These are phyloP conservation scores for Microdochium trichocladiopsis DNA, from an alignment of 2,329 filamentous ascomycete genomes.

Conservation along the genomic window DNA sequence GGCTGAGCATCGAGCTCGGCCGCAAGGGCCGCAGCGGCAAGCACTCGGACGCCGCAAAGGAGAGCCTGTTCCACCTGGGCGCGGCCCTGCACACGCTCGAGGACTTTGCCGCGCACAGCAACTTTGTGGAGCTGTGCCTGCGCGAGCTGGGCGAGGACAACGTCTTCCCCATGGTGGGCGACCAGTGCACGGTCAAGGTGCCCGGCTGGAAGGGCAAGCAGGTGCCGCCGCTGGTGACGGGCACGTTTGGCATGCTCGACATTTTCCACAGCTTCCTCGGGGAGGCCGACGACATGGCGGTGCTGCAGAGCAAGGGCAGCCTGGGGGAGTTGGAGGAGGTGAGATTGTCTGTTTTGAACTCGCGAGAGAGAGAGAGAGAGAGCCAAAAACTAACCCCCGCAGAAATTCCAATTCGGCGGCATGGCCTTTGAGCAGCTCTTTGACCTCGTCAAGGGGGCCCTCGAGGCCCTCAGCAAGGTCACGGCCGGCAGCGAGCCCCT, in stretches of 20 bases:
- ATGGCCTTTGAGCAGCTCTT: constrained; percentile 21
- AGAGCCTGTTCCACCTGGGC: constrained; percentile 22
- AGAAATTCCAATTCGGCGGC: constrained; percentile 16
- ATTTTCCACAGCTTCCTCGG: constrained; percentile 22
- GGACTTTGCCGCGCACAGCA: constrained; percentile 47
- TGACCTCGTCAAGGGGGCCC: constrained; percentile 15
- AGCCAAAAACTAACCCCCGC: background rate
- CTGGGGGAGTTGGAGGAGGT: constrained; percentile 14
- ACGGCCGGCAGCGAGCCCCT: constrained; percentile 12
- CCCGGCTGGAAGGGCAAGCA: constrained; percentile 31
- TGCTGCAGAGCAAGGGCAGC: constrained; percentile 18
- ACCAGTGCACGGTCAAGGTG: constrained; percentile 19
- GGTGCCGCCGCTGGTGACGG: constrained; percentile 44
- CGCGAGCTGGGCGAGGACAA: constrained; percentile 39
- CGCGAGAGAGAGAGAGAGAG: too few species aligned
- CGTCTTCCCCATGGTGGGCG: constrained; percentile 45
- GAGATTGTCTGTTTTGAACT: too few species aligned
- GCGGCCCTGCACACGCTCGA: constrained; percentile 43
- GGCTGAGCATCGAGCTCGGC: constrained; percentile 14
- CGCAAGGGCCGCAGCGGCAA: constrained; percentile 10
- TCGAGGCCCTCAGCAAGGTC: constrained; percentile 13
- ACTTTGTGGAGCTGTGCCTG: constrained; percentile 45
- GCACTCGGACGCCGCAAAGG: constrained; percentile 8
- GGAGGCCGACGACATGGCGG: constrained; percentile 21
- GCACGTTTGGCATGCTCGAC: constrained; percentile 39